Evolutionary conservation across 2,329 filamentous ascomycete species (phyloP), one percentile per base, ranked within the genome.

Genomic region (Penicillium thymicola): DNA sequence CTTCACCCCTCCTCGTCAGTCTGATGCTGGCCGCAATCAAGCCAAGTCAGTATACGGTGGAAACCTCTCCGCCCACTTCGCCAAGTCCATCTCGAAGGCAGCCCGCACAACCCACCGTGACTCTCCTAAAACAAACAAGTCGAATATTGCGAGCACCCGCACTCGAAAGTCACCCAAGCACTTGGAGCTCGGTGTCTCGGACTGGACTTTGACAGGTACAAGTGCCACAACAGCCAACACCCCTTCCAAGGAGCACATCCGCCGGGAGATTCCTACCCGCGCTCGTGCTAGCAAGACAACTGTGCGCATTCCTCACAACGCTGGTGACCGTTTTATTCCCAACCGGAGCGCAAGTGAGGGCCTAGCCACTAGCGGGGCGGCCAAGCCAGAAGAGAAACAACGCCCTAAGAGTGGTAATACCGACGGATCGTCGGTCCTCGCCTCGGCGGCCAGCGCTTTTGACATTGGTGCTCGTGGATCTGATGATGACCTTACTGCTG

Each of bases 61-160:
- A 62, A 92, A 92, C 76, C 81, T 96, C 57, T 85, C 90, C 62
- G 82, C 89, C 59, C 88, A 92, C 71, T 89, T 96, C 70, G 82
- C 89, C 60, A 89, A 89, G 70, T 87, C 59, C 5, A 76, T 81
- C 18, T 72, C 75, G 25, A 76, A 70, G 58, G 61, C 70, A 16
- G 54, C 71, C 41, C 72, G 73, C 40, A 79, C 84, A 40, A 79
- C 84, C 40, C 88, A 90, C 74, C 88, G 89, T 49, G 89, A 94
- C 72, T 97, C 93, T 2, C 92, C 92, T 72, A 97, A 97, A 81
- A 96, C 92, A 56, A 97, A 96, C 81, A 97, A 97, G 81, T 97
- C 92, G 58, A 97, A 97, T 81, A 97, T 97, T 74, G 72, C 72
- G 27, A 47, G 30, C 44, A 47, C 44, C 13, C 70, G 86, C 63